Evolutionary conservation across 768 basidiomycete genomes (phyloP), one percentile per base, ranked within the genome.

Genomic region (Auriscalpium orientale): DNA sequence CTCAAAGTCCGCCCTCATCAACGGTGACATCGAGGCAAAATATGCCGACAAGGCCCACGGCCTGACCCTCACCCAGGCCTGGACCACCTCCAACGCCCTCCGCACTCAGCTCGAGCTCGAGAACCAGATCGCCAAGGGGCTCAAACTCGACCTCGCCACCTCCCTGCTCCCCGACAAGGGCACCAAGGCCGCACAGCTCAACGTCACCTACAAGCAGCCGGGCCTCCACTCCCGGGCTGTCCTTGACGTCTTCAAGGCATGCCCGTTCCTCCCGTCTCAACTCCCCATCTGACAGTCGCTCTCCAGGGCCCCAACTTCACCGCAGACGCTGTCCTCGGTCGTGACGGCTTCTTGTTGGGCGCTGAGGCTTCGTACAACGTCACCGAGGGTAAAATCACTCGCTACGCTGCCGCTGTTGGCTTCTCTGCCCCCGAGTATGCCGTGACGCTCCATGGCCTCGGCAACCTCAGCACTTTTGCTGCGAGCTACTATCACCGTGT

Each of bases 401-500:
- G 89, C 67, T 99, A 97, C 75, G 87, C 92, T 54, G 81, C 89
- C 64, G 95, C 94, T 53, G 70, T 91, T 64, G 97, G 95, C 65
- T 98, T 88, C 84, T 93, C 90, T 68, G 95, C 95, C 44, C 91
- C 95, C 36, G 91, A 98, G 70, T 95, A 95, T 72, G 88, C 94
- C 58, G 83, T 98, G 71, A 92, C 95, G 68, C 63, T 98, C 57
- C 95, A 98, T 74, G 92, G 88, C 62, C 83, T 98, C 68, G 88
- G 90, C 79, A 98, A 97, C 82, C 74, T 97, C 71, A 88, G 85
- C 70, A 87, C 85, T 66, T 98, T 94, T 79, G 79, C 88, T 53
- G 97, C 95, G 57, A 91, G 88, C 72, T 99, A 98, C 83, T 98
- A 98, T 81, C 97, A 99, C 83, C 88, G 89, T 59, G 93, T 97